Conservation (phyloP, 768 basidiomycete species). For the Paxillus ammoniavirescens region DNA sequence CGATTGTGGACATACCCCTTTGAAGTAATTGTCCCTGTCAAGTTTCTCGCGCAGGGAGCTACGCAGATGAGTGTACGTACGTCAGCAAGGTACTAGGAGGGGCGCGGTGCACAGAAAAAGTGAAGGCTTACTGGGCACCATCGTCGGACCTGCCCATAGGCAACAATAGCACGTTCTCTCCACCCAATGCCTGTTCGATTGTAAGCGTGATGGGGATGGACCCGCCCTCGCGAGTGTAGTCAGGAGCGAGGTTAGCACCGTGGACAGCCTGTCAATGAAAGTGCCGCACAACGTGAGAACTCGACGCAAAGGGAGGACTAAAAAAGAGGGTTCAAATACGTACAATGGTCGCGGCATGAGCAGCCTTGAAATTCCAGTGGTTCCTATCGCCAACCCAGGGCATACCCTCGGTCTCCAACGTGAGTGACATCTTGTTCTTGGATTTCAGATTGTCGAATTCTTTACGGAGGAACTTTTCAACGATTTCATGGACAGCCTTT, state of each 20-base stretch:
- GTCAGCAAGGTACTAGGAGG: not conserved
- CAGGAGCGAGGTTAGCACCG: slow-evolving; percentile 53
- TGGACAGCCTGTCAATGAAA: slow-evolving; percentile 41
- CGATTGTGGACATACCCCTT: slow-evolving; percentile 52
- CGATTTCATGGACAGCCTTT: slow-evolving; percentile 61
- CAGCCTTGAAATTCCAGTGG: slow-evolving; percentile 89
- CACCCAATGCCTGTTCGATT: slow-evolving; percentile 73
- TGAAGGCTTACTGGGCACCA: slow-evolving; percentile 71
- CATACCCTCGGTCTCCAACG: slow-evolving; percentile 68
- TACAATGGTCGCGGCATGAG: slow-evolving; percentile 73
- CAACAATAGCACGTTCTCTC: slow-evolving; percentile 75
- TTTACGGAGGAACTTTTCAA: slow-evolving; percentile 59
- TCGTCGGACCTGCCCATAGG: slow-evolving; percentile 94
- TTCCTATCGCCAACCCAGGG: slow-evolving; percentile 80
- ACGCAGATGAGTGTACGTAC: not conserved
- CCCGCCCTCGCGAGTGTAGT: slow-evolving; percentile 82
- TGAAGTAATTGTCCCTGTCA: slow-evolving; percentile 80
- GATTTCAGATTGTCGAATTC: slow-evolving; percentile 80
- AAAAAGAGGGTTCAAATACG: not conserved
- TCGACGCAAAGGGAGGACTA: no score
- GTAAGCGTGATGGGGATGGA: slow-evolving; percentile 86
- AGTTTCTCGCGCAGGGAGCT: slow-evolving; percentile 94
- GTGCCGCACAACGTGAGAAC: not conserved
- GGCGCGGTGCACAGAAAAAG: not conserved
- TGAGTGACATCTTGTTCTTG: slow-evolving; percentile 73